These are phyloP conservation scores for Phytophthora vignae DNA, from an alignment of 352 stramenopile species.

Conservation along the genomic window DNA sequence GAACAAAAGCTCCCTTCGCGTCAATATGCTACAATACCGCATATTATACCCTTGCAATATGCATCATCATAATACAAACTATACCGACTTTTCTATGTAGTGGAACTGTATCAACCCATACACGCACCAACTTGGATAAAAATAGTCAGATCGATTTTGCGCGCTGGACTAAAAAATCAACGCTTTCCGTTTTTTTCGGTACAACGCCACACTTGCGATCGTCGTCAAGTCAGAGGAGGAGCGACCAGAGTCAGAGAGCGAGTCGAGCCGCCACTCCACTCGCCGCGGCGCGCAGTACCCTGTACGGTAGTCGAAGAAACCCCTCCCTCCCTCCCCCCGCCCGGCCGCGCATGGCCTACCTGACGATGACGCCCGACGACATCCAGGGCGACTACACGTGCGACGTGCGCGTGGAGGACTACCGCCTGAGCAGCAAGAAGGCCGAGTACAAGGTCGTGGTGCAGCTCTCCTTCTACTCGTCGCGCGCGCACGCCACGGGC, in stretches of 20 bases:
- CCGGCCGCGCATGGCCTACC: slow-evolving; percentile 22
- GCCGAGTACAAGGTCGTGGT: slow-evolving; percentile 86
- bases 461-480: slow-evolving; percentile 77
- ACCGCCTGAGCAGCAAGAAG: slow-evolving; percentile 74
- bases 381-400: slow-evolving; percentile 84
- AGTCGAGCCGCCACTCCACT: background rate
- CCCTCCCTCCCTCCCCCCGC: background rate
- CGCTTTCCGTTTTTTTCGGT: no score
- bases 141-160: no score
- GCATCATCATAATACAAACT: no score
- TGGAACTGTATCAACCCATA: background rate
- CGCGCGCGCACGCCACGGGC: slow-evolving; percentile 66
- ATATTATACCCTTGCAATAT: background rate
- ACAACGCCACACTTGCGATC: background rate
- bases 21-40: background rate
- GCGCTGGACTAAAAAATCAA: no score
- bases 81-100: no score
- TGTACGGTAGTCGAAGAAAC: no score
- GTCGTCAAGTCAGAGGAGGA: background rate
- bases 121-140: background rate
- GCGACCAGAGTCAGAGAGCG: background rate
- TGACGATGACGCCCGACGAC: slow-evolving; percentile 79
- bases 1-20: background rate
- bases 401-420: slow-evolving; percentile 69
- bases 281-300: background rate